Conservation (phyloP, 805 yeast species). For the Monosporozyma siamensis region DNA sequence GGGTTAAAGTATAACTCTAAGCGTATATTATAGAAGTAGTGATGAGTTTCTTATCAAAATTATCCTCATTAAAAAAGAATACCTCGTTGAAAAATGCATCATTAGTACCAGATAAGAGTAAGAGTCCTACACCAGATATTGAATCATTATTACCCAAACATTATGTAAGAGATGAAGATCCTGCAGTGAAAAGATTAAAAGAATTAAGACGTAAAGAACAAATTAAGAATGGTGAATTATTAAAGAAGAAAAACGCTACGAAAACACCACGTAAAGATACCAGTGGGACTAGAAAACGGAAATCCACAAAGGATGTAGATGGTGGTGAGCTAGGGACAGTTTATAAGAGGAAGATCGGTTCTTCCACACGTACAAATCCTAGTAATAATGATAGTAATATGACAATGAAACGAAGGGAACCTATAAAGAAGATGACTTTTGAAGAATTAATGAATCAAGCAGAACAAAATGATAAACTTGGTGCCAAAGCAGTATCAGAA, state of each 20-base stretch:
- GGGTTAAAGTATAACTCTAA: no score
- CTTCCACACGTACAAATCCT: not conserved
- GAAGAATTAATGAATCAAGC: slow-evolving; percentile 53
- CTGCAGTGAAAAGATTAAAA: slow-evolving; percentile 61
- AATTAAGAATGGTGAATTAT: slow-evolving; percentile 33
- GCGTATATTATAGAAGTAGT: no score
- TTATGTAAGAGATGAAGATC: slow-evolving; percentile 40
- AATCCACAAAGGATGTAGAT: slow-evolving; percentile 10
- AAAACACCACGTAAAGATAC: not conserved
- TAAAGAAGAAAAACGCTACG: slow-evolving; percentile 18
- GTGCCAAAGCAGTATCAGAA: slow-evolving; percentile 4
- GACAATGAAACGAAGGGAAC: slow-evolving; percentile 11
- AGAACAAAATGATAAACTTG: slow-evolving; percentile 28
- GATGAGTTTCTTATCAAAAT: slow-evolving; percentile 29
- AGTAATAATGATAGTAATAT: no score
- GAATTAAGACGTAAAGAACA: slow-evolving; percentile 54
- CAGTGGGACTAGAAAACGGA: slow-evolving; percentile 3
- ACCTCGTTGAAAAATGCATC: slow-evolving; percentile 3
- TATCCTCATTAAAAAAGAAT: slow-evolving; percentile 22
- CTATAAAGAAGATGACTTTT: slow-evolving; percentile 40
- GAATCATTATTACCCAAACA: slow-evolving; percentile 20
- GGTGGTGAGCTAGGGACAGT: slow-evolving; percentile 12
- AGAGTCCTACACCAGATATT: not conserved
- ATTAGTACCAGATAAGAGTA: not conserved
- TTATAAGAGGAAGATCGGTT: slow-evolving; percentile 19